These are phyloP conservation scores for Penicillium sp. DNA, from an alignment of 2,329 filamentous ascomycete genomes.

Conservation along the genomic window DNA sequence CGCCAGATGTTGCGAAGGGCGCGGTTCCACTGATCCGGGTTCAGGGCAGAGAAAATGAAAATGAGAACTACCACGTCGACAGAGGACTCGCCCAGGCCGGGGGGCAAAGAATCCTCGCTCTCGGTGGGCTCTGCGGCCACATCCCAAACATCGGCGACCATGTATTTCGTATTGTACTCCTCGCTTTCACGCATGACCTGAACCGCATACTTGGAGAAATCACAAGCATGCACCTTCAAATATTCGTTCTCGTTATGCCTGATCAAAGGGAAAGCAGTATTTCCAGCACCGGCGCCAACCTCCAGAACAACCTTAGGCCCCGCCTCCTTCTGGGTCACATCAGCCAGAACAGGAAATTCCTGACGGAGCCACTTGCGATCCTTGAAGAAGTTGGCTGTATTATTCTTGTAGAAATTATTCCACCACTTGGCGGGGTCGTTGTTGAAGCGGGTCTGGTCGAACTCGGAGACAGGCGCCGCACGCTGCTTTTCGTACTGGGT, in stretches of 20 bases:
- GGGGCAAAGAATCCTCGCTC: constrained; percentile 63
- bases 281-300: constrained; percentile 92
- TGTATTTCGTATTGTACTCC: constrained; percentile 70
- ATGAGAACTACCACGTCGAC: constrained; percentile 94
- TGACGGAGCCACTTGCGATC: constrained; percentile 96
- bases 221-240: constrained; percentile 87
- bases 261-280: constrained; percentile 91
- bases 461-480: constrained; percentile 83
- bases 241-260: constrained; percentile 79
- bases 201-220: constrained; percentile 94
- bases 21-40: constrained; percentile 79
- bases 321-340: constrained; percentile 71
- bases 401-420: constrained; percentile 98
- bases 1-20: constrained; percentile 80
- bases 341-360: constrained; percentile 86
- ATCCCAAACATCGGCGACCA: constrained; percentile 96
- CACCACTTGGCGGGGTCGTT: constrained; percentile 91
- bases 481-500: constrained; percentile 84
- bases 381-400: constrained; percentile 97
- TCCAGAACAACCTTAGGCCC: constrained; percentile 77
- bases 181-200: constrained; percentile 85
- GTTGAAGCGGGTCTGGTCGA: constrained; percentile 91
- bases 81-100: constrained; percentile 72
- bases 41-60: constrained; percentile 94
- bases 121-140: constrained; percentile 65